Conservation (phyloP, 2,329 filamentous ascomycete genomes). For the Phialophora macrospora region DNA sequence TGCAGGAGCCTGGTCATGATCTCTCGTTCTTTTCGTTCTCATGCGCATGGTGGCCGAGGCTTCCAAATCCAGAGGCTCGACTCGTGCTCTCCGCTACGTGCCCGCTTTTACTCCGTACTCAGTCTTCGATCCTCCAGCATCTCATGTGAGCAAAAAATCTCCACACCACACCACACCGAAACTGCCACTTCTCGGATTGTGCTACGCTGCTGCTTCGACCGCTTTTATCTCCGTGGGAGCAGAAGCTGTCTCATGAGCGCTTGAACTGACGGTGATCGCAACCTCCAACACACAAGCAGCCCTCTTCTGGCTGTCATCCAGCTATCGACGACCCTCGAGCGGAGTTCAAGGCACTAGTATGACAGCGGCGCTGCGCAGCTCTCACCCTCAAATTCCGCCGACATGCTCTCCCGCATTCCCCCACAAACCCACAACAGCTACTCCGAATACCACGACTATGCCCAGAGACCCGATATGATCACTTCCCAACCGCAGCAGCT, state of each 20-base stretch:
- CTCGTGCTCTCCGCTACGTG: conserved; percentile 5
- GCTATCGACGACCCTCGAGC: conserved; percentile 53
- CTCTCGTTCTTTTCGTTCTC: not conserved
- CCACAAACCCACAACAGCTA: conserved; percentile 36
- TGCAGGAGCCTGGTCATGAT: conserved; percentile 2
- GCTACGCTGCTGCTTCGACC: conserved; percentile 8
- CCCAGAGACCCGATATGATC: conserved; percentile 32
- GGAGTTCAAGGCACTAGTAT: conserved; percentile 17
- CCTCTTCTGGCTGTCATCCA: conserved; percentile 48
- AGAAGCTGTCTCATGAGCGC: conserved; percentile 1
- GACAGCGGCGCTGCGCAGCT: conserved; percentile 26
- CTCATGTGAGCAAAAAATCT: conserved; percentile 27
- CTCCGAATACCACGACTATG: conserved; percentile 35
- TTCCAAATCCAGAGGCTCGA: conserved; percentile 6
- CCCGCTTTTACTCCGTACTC: conserved; percentile 6
- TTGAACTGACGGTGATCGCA: not conserved
- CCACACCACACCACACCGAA: conserved; percentile 9
- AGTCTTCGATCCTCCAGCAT: conserved; percentile 7
- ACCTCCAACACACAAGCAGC: not conserved
- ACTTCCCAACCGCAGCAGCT: conserved; percentile 32
- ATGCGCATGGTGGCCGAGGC: conserved; percentile 1
- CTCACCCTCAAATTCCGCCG: conserved; percentile 17
- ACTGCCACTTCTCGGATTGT: conserved; percentile 1
- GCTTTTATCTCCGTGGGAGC: conserved; percentile 5
- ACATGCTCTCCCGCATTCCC: conserved; percentile 37